phyloP scores from a whole-genome alignment of 1,284 basidiomycete species.

The Marasmius fiardii region DNA sequence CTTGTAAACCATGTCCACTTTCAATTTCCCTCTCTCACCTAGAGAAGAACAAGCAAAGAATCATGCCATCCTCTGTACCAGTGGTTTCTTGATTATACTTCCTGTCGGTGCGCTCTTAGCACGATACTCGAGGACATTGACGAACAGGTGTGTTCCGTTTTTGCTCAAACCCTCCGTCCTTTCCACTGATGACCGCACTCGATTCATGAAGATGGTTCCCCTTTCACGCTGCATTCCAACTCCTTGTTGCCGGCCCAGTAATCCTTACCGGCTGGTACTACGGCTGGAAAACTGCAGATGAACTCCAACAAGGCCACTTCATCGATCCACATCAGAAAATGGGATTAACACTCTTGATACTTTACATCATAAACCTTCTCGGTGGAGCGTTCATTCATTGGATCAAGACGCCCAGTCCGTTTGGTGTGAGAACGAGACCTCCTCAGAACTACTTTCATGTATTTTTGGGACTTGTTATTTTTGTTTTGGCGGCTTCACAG shows the following conservation, averaged over 20 bases:
- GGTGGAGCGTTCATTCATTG: slow-evolving; percentile 54
- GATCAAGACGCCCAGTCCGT: slow-evolving; percentile 36
- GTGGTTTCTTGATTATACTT: slow-evolving; percentile 58
- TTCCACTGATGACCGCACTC: too few relatives aligned
- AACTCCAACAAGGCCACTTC: slow-evolving; percentile 30
- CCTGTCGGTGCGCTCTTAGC: slow-evolving; percentile 58
- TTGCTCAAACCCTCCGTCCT: too few relatives aligned
- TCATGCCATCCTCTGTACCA: slow-evolving; percentile 49
- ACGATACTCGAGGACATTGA: slow-evolving; percentile 52
- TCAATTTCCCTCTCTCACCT: slow-evolving; percentile 22
- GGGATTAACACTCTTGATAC: slow-evolving; percentile 53
- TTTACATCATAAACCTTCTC: slow-evolving; percentile 50
- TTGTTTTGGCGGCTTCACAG: slow-evolving; percentile 46
- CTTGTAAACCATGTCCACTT: background rate
- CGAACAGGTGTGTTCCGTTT: slow-evolving; percentile 30
- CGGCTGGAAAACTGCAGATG: slow-evolving; percentile 33
- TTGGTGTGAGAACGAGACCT: slow-evolving; percentile 31
- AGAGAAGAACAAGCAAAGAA: slow-evolving; percentile 32
- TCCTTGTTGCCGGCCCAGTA: slow-evolving; percentile 43
- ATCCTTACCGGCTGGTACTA: slow-evolving; percentile 45
- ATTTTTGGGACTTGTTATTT: slow-evolving; percentile 40
- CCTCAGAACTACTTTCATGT: slow-evolving; percentile 49
- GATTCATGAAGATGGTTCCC: slow-evolving; percentile 48
- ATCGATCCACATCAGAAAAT: slow-evolving; percentile 49
- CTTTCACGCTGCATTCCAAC: slow-evolving; percentile 43